phyloP scores from a whole-genome alignment of 1,139 yeast genomes.

The Lodderomyces theae region DNA sequence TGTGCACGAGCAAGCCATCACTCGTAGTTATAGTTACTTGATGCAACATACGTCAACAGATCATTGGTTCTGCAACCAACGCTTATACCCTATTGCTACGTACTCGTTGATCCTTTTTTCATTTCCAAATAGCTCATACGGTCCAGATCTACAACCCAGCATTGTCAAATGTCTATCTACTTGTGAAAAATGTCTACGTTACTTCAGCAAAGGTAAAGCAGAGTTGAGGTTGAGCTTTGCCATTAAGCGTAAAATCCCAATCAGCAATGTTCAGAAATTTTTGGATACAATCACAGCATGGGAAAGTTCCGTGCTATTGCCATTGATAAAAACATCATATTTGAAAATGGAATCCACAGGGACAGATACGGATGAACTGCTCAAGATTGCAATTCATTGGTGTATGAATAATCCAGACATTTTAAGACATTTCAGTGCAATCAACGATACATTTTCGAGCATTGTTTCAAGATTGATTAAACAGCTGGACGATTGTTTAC shows the following conservation, averaged over 20 bases:
- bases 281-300: conserved; percentile 50
- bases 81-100: conserved; percentile 45
- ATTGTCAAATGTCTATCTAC: conserved; percentile 37
- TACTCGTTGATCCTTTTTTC: conserved; percentile 61
- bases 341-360: not conserved
- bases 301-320: conserved; percentile 35
- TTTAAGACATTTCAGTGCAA: conserved; percentile 27
- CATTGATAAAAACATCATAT: conserved; percentile 3
- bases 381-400: conserved; percentile 11
- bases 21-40: conserved; percentile 26
- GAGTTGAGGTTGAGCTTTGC: conserved; percentile 51
- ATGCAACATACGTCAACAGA: conserved; percentile 17
- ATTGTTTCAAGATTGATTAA: conserved; percentile 15
- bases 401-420: conserved; percentile 35
- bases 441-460: conserved; percentile 28
- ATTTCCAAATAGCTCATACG: conserved; percentile 46
- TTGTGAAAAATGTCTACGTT: conserved; percentile 52
- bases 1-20: conserved; percentile 27
- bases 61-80: conserved; percentile 60
- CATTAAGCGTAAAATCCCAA: conserved; percentile 46
- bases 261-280: conserved; percentile 49
- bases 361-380: not conserved
- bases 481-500: conserved; percentile 5
- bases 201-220: conserved; percentile 54
- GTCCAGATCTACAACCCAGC: conserved; percentile 40